Base-by-base conservation (phyloP, 2,329 filamentous ascomycete genomes). In the Fusarium nanum region DNA sequence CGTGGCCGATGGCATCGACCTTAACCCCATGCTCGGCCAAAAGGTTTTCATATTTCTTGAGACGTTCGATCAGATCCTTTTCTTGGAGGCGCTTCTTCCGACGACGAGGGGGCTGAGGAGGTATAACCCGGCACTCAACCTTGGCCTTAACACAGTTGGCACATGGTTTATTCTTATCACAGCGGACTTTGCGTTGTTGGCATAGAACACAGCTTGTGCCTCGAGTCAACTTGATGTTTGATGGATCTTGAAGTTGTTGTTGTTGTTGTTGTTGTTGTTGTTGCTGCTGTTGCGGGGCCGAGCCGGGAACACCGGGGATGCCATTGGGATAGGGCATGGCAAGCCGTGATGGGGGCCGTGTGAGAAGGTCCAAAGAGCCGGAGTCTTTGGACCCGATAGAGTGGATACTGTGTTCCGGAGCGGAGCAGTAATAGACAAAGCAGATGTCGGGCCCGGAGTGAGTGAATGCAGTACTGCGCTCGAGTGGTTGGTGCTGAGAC, bases 171-270 rank as follows among this genome's bases (percentile, higher is more conserved):
- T 86, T 88, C 79, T 91, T 91, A 78, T 93, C 89, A 78, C 92
- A 93, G 64, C 89, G 89, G 44, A 93, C 86, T 78, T 93, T 93
- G 65, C 91, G 88, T 77, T 92, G 91, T 76, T 94, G 91, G 76
- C 92, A 95, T 22, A 90, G 84, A 16, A 93, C 85, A 74, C 92
- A 95, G 64, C 86, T 88, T 66, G 87, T 87, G 62, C 87, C 87
- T 52, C 87, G 83, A 41, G 86, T 88, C 71, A 89, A 78, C 78
- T 89, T 89, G 71, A 86, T 78, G 58, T 81, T 78, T 41, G 82
- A 81, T 56, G 81, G 75, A 64, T 87, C 85, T 27, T 71, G 66
- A 48, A 73, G 28, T 37, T 34, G 32, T 34, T 34, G 32, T 34
- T 34, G 32, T 18, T 34, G 32, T 34, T 34, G 32, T 5, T 34